Evolutionary conservation across 73 alveolate species (phyloP), one percentile per base, ranked within the genome.

Genomic region (Uronychia setigera): DNA sequence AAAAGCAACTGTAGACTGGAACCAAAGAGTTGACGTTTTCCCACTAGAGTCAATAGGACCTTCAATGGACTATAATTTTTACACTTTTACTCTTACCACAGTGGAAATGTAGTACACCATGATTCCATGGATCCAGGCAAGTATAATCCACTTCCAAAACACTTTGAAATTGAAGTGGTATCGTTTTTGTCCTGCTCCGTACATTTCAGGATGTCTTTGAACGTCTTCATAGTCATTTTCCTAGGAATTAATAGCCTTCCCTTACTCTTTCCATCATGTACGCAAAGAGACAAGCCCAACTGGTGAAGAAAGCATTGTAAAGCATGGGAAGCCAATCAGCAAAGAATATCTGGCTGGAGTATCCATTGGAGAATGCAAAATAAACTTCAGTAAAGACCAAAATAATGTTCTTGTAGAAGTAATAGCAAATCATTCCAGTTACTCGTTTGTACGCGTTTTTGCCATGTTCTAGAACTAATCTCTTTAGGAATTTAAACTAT

Each of bases 271-370:
- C 99, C 75, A 92, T 84, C 19, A 92, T 83, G 59, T 78, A 95
- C 75, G 95, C 92, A 59, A 95, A 91, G 81, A 95, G 83, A 74
- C 99, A 95, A 0, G 99, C 98, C 98, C 99, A 95, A 26, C 94
- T 83, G 58, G 99, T 95, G 91, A 94, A 95, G 33, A 95, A 77
- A 14, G 99, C 96, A 82, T 95, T 95, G 74, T 91, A 95, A 76
- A 93, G 90, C 89, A 93, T 95, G 9, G 97, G 96, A 29, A 93
- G 93, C 97, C 99, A 95, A 81, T 95, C 99, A 1, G 97, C 96
- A 60, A 91, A 95, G 87, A 83, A 95, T 27, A 92, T 95, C 85
- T 95, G 97, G 9, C 99, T 97, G 60, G 95, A 83, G 58, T 84
- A 95, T 0, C 99, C 99, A 85, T 93, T 93, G 60, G 83, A 92